A percentile compares a stretch with the other conserved stretches of the same genome.
These are phyloP conservation scores for Astathelohania contejeani DNA, from an alignment of 371 early-diverging fungal genomes.

Conservation along the genomic window DNA sequence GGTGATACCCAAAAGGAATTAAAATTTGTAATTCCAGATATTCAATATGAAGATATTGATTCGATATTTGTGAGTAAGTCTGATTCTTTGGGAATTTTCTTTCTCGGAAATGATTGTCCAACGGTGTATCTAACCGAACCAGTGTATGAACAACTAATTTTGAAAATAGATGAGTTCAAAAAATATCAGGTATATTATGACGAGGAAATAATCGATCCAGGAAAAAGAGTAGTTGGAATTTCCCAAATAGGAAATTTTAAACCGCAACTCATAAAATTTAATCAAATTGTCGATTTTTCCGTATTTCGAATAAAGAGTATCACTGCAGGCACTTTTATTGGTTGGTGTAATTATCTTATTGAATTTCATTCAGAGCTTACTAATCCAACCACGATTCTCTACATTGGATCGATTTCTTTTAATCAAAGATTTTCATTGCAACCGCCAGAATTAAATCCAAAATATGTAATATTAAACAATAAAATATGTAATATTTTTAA, in stretches of 20 bases:
- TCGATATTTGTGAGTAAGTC: constrained; percentile 31
- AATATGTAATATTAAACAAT: neutral
- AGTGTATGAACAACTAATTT: constrained; percentile 41
- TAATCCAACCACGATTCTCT: neutral
- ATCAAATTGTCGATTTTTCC: constrained; percentile 24
- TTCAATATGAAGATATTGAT: constrained; percentile 18
- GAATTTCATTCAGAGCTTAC: neutral
- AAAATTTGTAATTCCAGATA: constrained; percentile 10
- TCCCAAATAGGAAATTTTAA: constrained; percentile 16
- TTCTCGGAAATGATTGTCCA: constrained; percentile 28
- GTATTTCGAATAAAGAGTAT: constrained; percentile 15
- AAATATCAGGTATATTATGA: constrained; percentile 7
- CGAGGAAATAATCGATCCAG: constrained; percentile 8
- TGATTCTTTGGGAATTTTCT: constrained; percentile 39
- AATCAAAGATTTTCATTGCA: neutral
- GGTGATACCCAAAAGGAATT: constrained; percentile 1
- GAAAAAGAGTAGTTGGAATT: too few species aligned
- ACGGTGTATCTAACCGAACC: constrained; percentile 40
- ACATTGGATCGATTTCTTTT: neutral
- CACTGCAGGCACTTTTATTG: constrained; percentile 32
- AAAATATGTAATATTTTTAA: neutral
- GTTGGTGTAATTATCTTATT: constrained; percentile 20
- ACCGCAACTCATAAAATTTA: constrained; percentile 18
- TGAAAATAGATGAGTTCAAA: constrained; percentile 24
- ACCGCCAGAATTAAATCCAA: neutral